These are phyloP conservation scores for Hyphodiscus hymeniophilus DNA, from an alignment of 495 filamentous ascomycete species.

Conservation along the genomic window DNA sequence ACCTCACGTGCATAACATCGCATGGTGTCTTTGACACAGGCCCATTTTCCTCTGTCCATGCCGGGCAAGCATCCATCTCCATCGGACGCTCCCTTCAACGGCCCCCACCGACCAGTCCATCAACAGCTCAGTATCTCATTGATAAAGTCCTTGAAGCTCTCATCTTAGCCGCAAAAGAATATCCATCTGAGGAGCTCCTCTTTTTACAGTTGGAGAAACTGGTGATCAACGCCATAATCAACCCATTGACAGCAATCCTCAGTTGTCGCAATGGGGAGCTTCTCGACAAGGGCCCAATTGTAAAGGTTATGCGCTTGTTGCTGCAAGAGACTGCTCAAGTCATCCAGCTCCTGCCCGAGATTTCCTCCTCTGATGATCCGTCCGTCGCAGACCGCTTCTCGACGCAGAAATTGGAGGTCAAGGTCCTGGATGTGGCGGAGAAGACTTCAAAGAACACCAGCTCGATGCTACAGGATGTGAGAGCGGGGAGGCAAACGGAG, in stretches of 20 bases:
- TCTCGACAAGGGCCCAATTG: slow-evolving; percentile 48
- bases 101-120: slow-evolving; percentile 2
- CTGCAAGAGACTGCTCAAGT: slow-evolving; percentile 50
- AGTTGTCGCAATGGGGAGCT: slow-evolving; percentile 67
- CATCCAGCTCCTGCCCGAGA: slow-evolving; percentile 28
- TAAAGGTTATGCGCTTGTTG: slow-evolving; percentile 51
- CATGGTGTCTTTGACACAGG: slow-evolving; percentile 57
- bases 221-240: slow-evolving; percentile 70
- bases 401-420: slow-evolving; percentile 44
- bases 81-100: slow-evolving; percentile 40
- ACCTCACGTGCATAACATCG: slow-evolving; percentile 61
- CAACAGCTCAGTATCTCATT: slow-evolving; percentile 12
- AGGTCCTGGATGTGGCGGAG: slow-evolving; percentile 47
- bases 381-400: slow-evolving; percentile 40
- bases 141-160: slow-evolving; percentile 22
- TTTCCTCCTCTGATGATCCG: slow-evolving; percentile 18
- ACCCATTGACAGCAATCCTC: slow-evolving; percentile 70
- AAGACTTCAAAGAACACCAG: slow-evolving; percentile 61
- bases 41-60: slow-evolving; percentile 56
- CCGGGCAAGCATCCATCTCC: slow-evolving; percentile 52
- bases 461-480: slow-evolving; percentile 76
- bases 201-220: slow-evolving; percentile 66
- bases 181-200: slow-evolving; percentile 43
- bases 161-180: slow-evolving; percentile 32
- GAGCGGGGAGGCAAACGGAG: slow-evolving; percentile 55